phyloP scores from a whole-genome alignment of 208 protist species.

The Zelonia costaricensis region DNA sequence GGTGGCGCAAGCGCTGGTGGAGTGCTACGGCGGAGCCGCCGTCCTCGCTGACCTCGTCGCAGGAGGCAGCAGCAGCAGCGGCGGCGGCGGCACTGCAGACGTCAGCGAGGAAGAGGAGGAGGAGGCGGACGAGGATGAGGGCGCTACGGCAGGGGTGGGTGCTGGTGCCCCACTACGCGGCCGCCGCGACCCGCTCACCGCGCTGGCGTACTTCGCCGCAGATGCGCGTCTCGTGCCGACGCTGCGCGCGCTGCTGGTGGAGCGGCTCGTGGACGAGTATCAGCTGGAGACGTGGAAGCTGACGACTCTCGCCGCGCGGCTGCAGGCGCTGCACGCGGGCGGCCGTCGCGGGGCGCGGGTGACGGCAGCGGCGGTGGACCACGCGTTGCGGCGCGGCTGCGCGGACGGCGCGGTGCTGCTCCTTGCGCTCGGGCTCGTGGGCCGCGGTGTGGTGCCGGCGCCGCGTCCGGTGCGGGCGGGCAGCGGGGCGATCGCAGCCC shows the following conservation, averaged over 20 bases:
- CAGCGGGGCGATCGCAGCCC: neutral
- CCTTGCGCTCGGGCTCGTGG: constrained; percentile 45
- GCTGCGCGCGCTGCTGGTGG: constrained; percentile 55
- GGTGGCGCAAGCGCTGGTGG: constrained; percentile 44
- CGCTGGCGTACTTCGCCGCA: constrained; percentile 55
- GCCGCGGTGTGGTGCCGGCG: constrained; percentile 27
- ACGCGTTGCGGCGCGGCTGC: constrained; percentile 47
- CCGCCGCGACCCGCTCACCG: constrained; percentile 39
- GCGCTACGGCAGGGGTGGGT: constrained; percentile 2
- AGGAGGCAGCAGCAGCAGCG: no score
- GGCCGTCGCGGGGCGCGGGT: constrained; percentile 14
- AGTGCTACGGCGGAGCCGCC: constrained; percentile 58
- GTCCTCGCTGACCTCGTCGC: constrained; percentile 52
- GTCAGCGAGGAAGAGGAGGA: neutral
- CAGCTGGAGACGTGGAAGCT: constrained; percentile 25
- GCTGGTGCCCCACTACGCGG: no score
- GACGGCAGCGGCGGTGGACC: constrained; percentile 50
- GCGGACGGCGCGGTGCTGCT: constrained; percentile 59
- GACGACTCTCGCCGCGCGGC: constrained; percentile 18
- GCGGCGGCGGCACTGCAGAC: constrained; percentile 5
- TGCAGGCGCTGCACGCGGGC: constrained; percentile 23
- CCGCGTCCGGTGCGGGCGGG: neutral
- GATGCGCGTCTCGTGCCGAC: constrained; percentile 27
- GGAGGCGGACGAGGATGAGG: neutral
- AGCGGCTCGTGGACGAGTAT: constrained; percentile 25